phyloP scores from a whole-genome alignment of 345 rosid species.

The Moringa oleifera region DNA sequence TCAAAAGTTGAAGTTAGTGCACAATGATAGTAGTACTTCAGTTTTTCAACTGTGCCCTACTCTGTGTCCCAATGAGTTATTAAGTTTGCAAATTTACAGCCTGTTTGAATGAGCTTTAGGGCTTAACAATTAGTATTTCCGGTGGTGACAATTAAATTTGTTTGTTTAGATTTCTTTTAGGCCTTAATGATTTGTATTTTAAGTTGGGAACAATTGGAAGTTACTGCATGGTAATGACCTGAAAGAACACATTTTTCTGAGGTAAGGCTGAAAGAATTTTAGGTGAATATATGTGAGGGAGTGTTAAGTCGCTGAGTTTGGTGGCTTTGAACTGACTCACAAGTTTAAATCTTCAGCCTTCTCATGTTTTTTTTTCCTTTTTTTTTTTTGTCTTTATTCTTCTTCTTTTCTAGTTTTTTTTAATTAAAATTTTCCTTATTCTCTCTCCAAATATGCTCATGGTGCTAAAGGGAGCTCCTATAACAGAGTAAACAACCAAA shows the following conservation, averaged over 20 bases:
- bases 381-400: too few relatives aligned
- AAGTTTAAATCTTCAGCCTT: background rate
- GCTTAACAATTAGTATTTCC: background rate
- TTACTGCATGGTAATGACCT: background rate
- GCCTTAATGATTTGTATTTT: background rate
- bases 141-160: too few relatives aligned
- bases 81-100: background rate
- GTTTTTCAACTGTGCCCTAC: background rate
- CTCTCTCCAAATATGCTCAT: too few relatives aligned
- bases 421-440: too few relatives aligned
- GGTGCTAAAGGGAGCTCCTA: background rate
- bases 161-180: background rate
- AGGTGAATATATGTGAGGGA: background rate
- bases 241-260: background rate
- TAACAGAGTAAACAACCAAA: background rate
- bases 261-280: background rate
- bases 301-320: background rate
- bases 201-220: background rate
- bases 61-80: background rate
- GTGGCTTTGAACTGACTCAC: background rate
- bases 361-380: background rate
- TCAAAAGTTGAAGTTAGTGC: background rate
- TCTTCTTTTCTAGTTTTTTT: too few relatives aligned
- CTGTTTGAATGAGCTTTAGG: background rate
- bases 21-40: too few relatives aligned